Base-by-base conservation (phyloP, 2,329 filamentous ascomycete genomes). In the Arthroderma sp. region DNA sequence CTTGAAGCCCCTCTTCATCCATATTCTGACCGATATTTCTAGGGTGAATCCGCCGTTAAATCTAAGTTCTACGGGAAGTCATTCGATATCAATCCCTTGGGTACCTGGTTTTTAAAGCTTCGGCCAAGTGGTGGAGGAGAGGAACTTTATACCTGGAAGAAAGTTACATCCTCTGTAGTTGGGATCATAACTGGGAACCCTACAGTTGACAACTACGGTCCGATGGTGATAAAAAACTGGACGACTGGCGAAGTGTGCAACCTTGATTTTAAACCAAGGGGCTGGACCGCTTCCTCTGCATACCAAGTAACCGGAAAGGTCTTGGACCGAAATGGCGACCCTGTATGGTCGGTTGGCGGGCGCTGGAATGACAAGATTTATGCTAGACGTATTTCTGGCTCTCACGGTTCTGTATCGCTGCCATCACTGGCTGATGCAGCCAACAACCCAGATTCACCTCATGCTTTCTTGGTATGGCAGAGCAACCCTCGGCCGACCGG, bases 281-380 rank as follows among this genome's bases (percentile, higher is more conserved):
- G 91, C 11, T 98, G 91, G 91, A 95, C 91, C 65, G 87, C 86
- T 3, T 85, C 83, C 0, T 93, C 84, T 43, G 88, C 89, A 1
- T 95, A 88, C 63, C 83, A 93, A 56, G 81, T 96, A 32, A 73
- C 78, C 0, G 91, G 91, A 49, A 91, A 89, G 64, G 82, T 95
- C 3, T 72, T 88, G 42, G 88, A 91, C 56, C 71, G 76, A 4
- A 70, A 79, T 39, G 87, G 87, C n/a, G 77, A 80, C 32, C 85
- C 91, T 6, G 79, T 83, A 43, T 88, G 91, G 75, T 88, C 82
- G 60, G 78, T 98, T 49, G 91, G 89, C 36, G 91, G 91, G 1
- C 81, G 87, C 32, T 98, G 91, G 91, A 96, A 96, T 63, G 91
- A 93, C 59, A 93, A 89, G 65, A 81, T 98, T 47, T 98, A 95